These are phyloP conservation scores for Conringia planisiliqua DNA, from an alignment of 345 rosid genomes.

Conservation along the genomic window DNA sequence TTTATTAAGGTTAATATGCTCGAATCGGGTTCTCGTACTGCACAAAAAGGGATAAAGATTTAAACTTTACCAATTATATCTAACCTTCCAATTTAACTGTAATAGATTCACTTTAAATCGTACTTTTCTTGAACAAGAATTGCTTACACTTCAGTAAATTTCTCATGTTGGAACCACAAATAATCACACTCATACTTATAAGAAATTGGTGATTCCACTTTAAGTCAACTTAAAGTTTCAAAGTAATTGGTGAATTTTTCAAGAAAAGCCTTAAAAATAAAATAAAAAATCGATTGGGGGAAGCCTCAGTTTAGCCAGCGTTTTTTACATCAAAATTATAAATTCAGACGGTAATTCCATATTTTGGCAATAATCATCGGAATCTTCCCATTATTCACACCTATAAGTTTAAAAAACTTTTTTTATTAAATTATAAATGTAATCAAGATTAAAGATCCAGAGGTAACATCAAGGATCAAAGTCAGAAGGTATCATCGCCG, in stretches of 20 bases:
- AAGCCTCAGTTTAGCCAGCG: conserved; percentile 24
- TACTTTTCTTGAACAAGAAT: neutral
- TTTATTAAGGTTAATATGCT: neutral
- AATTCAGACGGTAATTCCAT: conserved; percentile 90
- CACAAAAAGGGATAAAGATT: neutral
- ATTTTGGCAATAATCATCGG: conserved; percentile 21
- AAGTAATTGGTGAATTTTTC: too few relatives aligned
- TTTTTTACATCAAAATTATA: conserved; percentile 10
- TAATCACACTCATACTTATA: too few relatives aligned
- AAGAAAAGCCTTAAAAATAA: too few relatives aligned
- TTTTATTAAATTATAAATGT: too few relatives aligned
- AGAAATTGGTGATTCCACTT: too few relatives aligned
- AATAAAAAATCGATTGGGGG: neutral
- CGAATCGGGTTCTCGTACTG: neutral
- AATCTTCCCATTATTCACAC: neutral
- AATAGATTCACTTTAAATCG: neutral
- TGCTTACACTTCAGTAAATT: neutral
- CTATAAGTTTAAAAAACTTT: too few relatives aligned
- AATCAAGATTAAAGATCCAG: too few relatives aligned
- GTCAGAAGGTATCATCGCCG: too few relatives aligned
- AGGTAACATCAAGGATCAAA: too few relatives aligned
- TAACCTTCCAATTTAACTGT: neutral
- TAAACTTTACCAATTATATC: neutral
- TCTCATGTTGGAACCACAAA: neutral
- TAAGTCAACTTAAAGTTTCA: too few relatives aligned